Base-by-base conservation (phyloP, 805 yeast genomes). In the Wickerhamomyces sydowiorum region DNA sequence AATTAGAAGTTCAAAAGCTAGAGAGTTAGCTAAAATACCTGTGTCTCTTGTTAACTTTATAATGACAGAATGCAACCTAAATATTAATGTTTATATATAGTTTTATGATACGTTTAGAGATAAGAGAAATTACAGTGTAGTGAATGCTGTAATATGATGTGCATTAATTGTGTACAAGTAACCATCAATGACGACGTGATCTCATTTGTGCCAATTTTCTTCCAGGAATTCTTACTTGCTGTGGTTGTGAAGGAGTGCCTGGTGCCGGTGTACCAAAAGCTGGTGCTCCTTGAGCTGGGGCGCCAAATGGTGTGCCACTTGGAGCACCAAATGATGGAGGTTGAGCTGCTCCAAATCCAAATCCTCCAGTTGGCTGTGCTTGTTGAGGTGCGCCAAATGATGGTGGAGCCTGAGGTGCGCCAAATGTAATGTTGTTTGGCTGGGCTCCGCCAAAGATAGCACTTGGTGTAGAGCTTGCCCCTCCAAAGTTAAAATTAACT, bases 151-250 rank as follows among this genome's bases (percentile, higher is more conserved):
- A n/a, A n/a, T n/a, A n/a, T n/a, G n/a, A n/a, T n/a, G n/a, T n/a
- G n/a, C n/a, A n/a, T n/a, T n/a, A n/a, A n/a, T n/a, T n/a, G n/a
- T n/a, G n/a, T n/a, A n/a, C n/a, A n/a, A n/a, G n/a, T n/a, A 31
- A 14, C n/a, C 31, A 27, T 35, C 43, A 47, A 36, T 53, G 48
- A 51, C 60, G 60, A 46, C 60, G 59, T 22, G 39, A 27, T 40
- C 60, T 53, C 51, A 54, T 46, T 31, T 50, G 56, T 23, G 59
- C 60, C 25, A 56, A 49, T 25, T 43, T 52, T 52, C 60, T 53
- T 4, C 58, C 54, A 14, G 50, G 46, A 7, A 46, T 46, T 24
- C 52, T 42, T n/a, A n/a, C n/a, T n/a, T n/a, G n/a, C n/a, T n/a
- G n/a, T 20, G 54, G 35, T 15, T 34, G 39, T 13, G 37, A 34